Evolutionary conservation across 768 basidiomycete species (phyloP).

Genomic region (Hortiboletus flavorubellus): DNA sequence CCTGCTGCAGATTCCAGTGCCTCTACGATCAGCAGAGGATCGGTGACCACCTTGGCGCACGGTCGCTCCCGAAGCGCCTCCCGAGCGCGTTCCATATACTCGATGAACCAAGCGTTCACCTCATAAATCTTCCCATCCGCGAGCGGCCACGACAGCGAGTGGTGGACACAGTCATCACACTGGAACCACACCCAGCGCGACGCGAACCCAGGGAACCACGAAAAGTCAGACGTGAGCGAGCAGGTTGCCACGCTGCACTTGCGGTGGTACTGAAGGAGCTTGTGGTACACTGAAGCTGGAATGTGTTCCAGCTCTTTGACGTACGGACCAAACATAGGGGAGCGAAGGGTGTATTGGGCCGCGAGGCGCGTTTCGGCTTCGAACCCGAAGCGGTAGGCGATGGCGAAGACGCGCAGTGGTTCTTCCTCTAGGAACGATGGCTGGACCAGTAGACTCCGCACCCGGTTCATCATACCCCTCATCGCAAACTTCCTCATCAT

Average conservation of each 20-base stretch:
- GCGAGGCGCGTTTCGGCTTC: slow-evolving; percentile 34
- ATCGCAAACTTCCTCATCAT: slow-evolving; percentile 41
- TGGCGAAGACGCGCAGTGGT: slow-evolving; percentile 38
- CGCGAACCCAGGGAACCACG: slow-evolving; percentile 35
- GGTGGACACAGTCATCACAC: slow-evolving; percentile 36
- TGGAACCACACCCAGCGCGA: slow-evolving; percentile 40
- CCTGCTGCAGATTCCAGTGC: slow-evolving; percentile 26
- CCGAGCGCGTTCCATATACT: slow-evolving; percentile 33
- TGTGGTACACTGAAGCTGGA: slow-evolving; percentile 35
- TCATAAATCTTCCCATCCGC: slow-evolving; percentile 35
- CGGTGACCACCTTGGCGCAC: slow-evolving; percentile 28
- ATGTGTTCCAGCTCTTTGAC: slow-evolving; percentile 38
- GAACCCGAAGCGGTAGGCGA: slow-evolving; percentile 37
- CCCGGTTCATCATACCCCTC: slow-evolving; percentile 28
- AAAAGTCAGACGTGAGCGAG: slow-evolving; percentile 34
- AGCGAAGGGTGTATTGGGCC: slow-evolving; percentile 33
- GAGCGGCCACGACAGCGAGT: slow-evolving; percentile 32
- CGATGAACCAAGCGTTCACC: slow-evolving; percentile 35
- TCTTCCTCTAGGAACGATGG: slow-evolving; percentile 27
- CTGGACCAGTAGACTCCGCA: slow-evolving; percentile 27
- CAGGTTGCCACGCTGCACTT: slow-evolving; percentile 30
- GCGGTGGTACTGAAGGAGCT: slow-evolving; percentile 36
- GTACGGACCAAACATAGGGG: slow-evolving; percentile 34
- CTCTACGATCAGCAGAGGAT: slow-evolving; percentile 31
- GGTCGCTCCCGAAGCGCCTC: slow-evolving; percentile 30